These are phyloP conservation scores for Tieghemiomyces parasiticus DNA, from an alignment of 192 early-diverging fungal genomes.

Conservation along the genomic window DNA sequence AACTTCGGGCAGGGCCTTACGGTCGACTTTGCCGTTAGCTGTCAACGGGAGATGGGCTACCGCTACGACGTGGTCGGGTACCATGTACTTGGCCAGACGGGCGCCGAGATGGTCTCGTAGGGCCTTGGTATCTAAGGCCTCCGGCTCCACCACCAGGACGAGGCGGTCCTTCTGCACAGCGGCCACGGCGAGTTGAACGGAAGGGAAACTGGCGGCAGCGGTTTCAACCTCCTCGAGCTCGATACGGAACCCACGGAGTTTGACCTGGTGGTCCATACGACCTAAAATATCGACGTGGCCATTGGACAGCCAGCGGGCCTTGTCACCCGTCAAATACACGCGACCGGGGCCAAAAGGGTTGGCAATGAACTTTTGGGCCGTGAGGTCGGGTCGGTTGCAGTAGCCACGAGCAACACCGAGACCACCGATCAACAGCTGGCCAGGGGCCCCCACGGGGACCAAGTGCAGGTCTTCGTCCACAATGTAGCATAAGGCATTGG, in stretches of 20 bases:
- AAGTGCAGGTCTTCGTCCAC: constrained; percentile 11
- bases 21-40: neutral
- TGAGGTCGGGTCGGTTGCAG: constrained; percentile 18
- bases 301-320: constrained; percentile 14
- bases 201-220: constrained; percentile 7
- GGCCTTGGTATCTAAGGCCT: neutral
- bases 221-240: constrained; percentile 19
- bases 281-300: constrained; percentile 18
- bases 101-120: neutral
- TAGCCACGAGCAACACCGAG: constrained; percentile 21
- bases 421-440: constrained; percentile 19
- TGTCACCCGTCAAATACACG: constrained; percentile 21
- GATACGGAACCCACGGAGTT: constrained; percentile 21
- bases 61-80: neutral
- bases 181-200: constrained; percentile 13
- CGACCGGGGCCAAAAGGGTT: constrained; percentile 17
- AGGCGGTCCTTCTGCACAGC: constrained; percentile 13
- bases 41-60: neutral
- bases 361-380: constrained; percentile 15
- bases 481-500: constrained; percentile 14
- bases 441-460: constrained; percentile 17
- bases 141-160: constrained; percentile 17
- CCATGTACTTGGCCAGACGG: neutral
- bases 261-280: constrained; percentile 20
- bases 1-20: neutral